Evolutionary conservation across 345 rosid genomes (phyloP).

Genomic region (Microcos paniculata): DNA sequence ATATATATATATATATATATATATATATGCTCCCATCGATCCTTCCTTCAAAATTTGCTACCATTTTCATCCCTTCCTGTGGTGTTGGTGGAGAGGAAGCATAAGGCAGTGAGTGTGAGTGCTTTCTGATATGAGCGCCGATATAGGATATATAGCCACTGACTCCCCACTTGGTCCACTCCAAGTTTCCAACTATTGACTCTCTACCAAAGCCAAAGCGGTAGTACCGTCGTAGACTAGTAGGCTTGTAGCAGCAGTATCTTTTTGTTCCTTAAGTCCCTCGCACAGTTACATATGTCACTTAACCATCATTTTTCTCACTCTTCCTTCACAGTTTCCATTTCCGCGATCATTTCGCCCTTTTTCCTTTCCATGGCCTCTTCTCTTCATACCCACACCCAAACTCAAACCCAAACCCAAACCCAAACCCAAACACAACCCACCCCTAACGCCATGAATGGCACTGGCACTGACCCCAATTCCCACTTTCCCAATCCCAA

Average conservation of each 20-base stretch:
- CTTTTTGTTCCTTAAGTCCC: not conserved
- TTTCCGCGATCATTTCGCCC: not conserved
- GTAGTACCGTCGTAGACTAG: too few species aligned
- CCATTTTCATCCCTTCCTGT: not conserved
- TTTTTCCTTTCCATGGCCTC: slow-evolving; percentile 29
- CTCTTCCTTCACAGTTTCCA: not conserved
- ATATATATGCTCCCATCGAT: too few species aligned
- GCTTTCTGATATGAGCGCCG: too few species aligned
- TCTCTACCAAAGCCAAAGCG: too few species aligned
- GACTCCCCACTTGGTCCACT: too few species aligned
- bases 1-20: too few species aligned
- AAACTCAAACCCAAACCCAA: slow-evolving; percentile 1
- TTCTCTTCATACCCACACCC: slow-evolving; percentile 28
- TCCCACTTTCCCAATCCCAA: slow-evolving; percentile 43
- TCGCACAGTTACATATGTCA: slow-evolving; percentile 4
- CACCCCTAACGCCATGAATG: slow-evolving; percentile 29
- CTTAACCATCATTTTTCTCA: slow-evolving; percentile 1
- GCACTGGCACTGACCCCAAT: slow-evolving; percentile 7
- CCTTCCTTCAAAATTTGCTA: not conserved
- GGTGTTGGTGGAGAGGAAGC: too few species aligned
- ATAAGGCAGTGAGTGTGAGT: too few species aligned
- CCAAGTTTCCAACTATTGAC: too few species aligned
- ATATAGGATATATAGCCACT: too few species aligned
- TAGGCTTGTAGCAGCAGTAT: too few species aligned
- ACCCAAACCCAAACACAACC: slow-evolving; percentile 21